Evolutionary conservation across 768 basidiomycete species (phyloP), one percentile per base, ranked within the genome.

Genomic region (Symmetrospora coprosmae): DNA sequence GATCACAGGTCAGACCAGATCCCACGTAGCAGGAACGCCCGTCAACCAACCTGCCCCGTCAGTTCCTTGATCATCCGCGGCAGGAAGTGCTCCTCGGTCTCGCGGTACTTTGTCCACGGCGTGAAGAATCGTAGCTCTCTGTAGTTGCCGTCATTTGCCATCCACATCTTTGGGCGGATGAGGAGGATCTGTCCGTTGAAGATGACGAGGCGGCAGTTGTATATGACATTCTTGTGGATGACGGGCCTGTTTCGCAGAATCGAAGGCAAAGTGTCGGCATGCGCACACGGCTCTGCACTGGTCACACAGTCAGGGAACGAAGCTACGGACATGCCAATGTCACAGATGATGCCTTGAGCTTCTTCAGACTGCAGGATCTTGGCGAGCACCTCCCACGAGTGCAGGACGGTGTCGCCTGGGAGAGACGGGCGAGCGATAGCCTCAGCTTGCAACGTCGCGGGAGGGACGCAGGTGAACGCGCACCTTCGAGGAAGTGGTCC

Each of bases 111-210:
- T 69, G 76, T 74, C 92, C 94, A 99, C 0, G 94, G 90, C 1
- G 92, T 89, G 68, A 99, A 99, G 71, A 88, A 87, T 14, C 85
- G 75, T 68, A 85, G 75, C 73, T 78, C 76, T 66, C 94, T 85
- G 72, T 99, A 99, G 70, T 97, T 97, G 2, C 94, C 94, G 68
- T 94, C 89, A 70, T 97, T 97, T 1, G 94, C 94, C 43, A 99
- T 77, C 94, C 94, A 99, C 91, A 99, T 91, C 76, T 97, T 99
- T 0, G 94, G 94, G 23, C 94, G 82, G 65, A 99, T 97, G 64
- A 96, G 81, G 0, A 96, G 74, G 62, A 99, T 90, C 74, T 87
- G 80, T 56, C 81, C 78, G 73, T 90, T 78, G 69, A 88, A 80
- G 40, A 91, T 81, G 71, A 97, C 83, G 34, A 97, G 78, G 19